These are phyloP conservation scores for Penicillium soppii DNA, from an alignment of 495 filamentous ascomycete genomes.

Conservation along the genomic window DNA sequence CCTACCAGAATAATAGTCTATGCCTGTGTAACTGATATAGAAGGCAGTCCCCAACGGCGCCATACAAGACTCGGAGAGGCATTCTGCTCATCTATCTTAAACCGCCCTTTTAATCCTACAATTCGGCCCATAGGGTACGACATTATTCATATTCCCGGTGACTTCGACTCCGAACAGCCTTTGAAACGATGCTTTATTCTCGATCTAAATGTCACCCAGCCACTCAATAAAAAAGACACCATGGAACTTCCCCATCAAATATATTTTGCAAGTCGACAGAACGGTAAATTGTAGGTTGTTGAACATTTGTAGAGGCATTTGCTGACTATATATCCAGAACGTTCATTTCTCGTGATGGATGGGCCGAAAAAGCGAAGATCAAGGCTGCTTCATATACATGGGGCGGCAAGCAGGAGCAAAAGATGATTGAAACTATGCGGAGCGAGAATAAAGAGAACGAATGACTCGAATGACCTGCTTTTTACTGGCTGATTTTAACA, in stretches of 20 bases:
- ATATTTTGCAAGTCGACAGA: conserved; percentile 23
- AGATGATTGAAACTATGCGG: conserved; percentile 5
- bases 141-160: conserved; percentile 24
- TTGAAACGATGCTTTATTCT: conserved; percentile 27
- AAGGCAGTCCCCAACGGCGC: conserved; percentile 17
- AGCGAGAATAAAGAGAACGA: not conserved
- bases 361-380: conserved; percentile 16
- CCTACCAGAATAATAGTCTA: conserved; percentile 10
- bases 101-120: conserved; percentile 13
- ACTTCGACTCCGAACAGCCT: conserved; percentile 20
- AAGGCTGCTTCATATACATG: conserved; percentile 19
- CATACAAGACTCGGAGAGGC: conserved; percentile 18
- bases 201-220: conserved; percentile 19
- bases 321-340: conserved; percentile 12
- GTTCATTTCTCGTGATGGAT: conserved; percentile 18
- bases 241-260: conserved; percentile 20
- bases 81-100: conserved; percentile 14
- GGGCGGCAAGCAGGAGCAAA: conserved; percentile 19
- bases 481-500: not conserved
- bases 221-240: conserved; percentile 12
- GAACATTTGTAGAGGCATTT: not conserved
- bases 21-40: conserved; percentile 23
- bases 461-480: not conserved
- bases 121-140: conserved; percentile 20
- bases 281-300: conserved; percentile 19